These are phyloP conservation scores for Anthoceros angustus DNA, from an alignment of 225 moss, liverwort and hornwort genomes.

Conservation along the genomic window DNA sequence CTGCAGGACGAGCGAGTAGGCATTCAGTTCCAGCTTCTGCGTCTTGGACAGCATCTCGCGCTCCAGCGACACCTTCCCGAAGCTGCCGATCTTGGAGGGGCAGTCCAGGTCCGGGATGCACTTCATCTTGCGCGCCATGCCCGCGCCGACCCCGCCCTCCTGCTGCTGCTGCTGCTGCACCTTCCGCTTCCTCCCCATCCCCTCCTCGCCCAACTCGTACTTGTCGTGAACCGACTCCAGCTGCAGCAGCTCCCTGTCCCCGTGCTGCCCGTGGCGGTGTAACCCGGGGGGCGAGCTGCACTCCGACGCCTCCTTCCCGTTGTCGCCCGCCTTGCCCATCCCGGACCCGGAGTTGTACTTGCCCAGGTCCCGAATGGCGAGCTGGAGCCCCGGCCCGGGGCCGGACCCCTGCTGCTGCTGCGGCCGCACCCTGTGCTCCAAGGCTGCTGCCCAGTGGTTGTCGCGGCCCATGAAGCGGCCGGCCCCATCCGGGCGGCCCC, in stretches of 20 bases:
- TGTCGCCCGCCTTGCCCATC: background rate
- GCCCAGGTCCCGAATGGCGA: background rate
- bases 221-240: no score
- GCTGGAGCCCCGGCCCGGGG: background rate
- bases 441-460: background rate
- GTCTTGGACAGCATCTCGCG: background rate
- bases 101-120: no score
- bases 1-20: background rate
- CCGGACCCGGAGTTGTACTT: background rate
- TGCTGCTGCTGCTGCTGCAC: no score
- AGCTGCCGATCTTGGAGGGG: background rate
- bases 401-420: no score
- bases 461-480: no score
- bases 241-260: background rate
- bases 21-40: conserved; percentile 1
- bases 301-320: background rate
- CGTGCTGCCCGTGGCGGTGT: no score
- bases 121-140: background rate
- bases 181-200: background rate
- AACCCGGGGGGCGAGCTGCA: conserved; percentile 1
- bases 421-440: background rate
- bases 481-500: no score
- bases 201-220: background rate
- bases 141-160: background rate
- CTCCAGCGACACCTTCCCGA: background rate